Conservation (phyloP, 495 filamentous ascomycete species). For the Podospora sp. region DNA sequence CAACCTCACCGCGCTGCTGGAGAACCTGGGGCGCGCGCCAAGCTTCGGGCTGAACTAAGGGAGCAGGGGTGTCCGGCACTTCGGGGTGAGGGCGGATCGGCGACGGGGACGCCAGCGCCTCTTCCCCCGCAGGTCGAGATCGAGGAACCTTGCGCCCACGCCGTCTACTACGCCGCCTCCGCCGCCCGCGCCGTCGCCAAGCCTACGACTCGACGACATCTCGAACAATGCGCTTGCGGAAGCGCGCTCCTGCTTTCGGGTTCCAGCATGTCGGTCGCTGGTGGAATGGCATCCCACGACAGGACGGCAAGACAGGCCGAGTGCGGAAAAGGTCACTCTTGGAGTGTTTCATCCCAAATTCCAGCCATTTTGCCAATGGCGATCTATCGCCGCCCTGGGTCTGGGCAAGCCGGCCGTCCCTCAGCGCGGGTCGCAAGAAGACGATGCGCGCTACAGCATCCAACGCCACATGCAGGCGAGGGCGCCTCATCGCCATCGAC, state of each 20-base stretch:
- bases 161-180: not conserved
- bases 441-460: not conserved
- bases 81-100: not conserved
- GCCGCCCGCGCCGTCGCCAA: not conserved
- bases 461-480: constrained; percentile 7
- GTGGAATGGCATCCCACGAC: not conserved
- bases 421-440: not conserved
- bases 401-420: not conserved
- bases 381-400: constrained; percentile 11
- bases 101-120: not conserved
- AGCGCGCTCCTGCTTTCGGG: not conserved
- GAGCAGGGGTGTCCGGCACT: not conserved
- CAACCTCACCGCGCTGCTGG: not conserved
- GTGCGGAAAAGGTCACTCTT: not conserved
- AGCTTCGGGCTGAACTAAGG: not conserved
- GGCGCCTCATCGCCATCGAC: constrained; percentile 15
- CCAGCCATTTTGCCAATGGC: constrained; percentile 15
- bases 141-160: not conserved
- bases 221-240: not conserved
- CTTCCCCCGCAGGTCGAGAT: not conserved
- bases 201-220: not conserved
- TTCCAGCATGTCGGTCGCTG: not conserved
- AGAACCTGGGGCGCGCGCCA: not conserved
- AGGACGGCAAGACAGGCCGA: not conserved
- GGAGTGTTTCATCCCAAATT: constrained; percentile 18